A percentile compares a stretch with the other conserved stretches of the same genome.
Conservation (phyloP, 495 filamentous ascomycete genomes). For the Articulospora tetracladia region DNA sequence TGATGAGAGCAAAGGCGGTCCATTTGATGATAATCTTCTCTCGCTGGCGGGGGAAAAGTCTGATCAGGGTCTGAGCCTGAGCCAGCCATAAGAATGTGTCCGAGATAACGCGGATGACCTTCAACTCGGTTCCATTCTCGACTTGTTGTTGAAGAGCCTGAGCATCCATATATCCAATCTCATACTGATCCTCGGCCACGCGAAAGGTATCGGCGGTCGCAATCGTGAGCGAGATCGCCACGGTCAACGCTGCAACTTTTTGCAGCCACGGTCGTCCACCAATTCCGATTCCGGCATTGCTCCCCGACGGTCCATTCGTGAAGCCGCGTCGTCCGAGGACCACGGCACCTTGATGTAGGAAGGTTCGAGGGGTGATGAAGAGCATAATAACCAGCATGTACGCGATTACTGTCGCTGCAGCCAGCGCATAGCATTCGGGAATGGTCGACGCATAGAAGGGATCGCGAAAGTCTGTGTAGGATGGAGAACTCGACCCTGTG, state of each 20-base stretch:
- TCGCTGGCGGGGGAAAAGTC: conserved; percentile 91
- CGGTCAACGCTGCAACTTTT: conserved; percentile 85
- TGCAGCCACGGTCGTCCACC: conserved; percentile 93
- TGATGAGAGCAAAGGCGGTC: conserved; percentile 90
- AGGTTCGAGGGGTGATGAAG: conserved; percentile 85
- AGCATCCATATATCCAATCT: conserved; percentile 66
- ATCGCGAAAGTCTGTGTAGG: conserved; percentile 58
- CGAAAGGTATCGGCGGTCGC: conserved; percentile 86
- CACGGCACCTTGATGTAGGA: conserved; percentile 78
- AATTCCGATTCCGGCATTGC: conserved; percentile 74
- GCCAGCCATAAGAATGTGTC: conserved; percentile 96
- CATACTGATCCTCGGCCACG: conserved; percentile 77
- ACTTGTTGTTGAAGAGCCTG: conserved; percentile 67
- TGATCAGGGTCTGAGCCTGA: conserved; percentile 93
- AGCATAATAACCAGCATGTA: conserved; percentile 95
- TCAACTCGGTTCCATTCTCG: conserved; percentile 75
- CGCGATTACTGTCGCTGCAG: conserved; percentile 83
- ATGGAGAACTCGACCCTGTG: conserved; percentile 28
- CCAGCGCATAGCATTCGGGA: conserved; percentile 87
- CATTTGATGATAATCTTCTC: conserved; percentile 99
- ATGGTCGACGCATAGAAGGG: conserved; percentile 92
- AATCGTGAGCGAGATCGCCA: conserved; percentile 89
- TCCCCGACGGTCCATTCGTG: conserved; percentile 70
- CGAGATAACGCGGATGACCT: conserved; percentile 84
- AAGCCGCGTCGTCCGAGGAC: conserved; percentile 81